phyloP scores from a whole-genome alignment of 2,329 filamentous ascomycete species.

The Colletotrichum plurivorum region DNA sequence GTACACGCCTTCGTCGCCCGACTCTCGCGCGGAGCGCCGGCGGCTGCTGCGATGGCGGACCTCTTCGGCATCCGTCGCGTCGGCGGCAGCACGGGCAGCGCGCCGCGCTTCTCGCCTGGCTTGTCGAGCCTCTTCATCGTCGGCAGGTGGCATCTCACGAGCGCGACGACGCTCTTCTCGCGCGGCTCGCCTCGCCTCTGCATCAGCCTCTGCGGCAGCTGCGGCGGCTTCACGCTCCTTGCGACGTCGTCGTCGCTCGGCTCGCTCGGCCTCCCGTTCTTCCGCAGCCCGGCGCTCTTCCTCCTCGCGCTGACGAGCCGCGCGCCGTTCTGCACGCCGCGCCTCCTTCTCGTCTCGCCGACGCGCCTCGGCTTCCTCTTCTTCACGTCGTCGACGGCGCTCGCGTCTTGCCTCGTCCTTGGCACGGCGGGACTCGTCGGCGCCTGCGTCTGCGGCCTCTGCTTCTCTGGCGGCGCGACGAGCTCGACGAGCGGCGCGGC shows the following conservation, averaged over 20 bases:
- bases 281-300: constrained; percentile 64
- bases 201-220: constrained; percentile 61
- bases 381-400: constrained; percentile 68
- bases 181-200: constrained; percentile 61
- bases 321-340: constrained; percentile 68
- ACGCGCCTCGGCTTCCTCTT: constrained; percentile 66
- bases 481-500: constrained; percentile 73
- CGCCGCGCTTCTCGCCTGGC: constrained; percentile 68
- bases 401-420: constrained; percentile 72
- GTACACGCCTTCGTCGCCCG: constrained; percentile 62
- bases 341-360: constrained; percentile 72
- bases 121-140: constrained; percentile 69
- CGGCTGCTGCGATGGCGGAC: constrained; percentile 53
- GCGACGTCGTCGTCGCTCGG: constrained; percentile 64
- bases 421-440: constrained; percentile 69
- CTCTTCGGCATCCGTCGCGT: constrained; percentile 55
- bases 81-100: constrained; percentile 51
- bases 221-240: constrained; percentile 63
- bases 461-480: constrained; percentile 65
- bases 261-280: constrained; percentile 63
- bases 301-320: constrained; percentile 63
- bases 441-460: constrained; percentile 59
- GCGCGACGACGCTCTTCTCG: constrained; percentile 65
- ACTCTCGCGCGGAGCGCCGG: constrained; percentile 57
- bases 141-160: constrained; percentile 55